phyloP scores from a whole-genome alignment of 2,329 filamentous ascomycete species.

The Coniochaeta sp. region DNA sequence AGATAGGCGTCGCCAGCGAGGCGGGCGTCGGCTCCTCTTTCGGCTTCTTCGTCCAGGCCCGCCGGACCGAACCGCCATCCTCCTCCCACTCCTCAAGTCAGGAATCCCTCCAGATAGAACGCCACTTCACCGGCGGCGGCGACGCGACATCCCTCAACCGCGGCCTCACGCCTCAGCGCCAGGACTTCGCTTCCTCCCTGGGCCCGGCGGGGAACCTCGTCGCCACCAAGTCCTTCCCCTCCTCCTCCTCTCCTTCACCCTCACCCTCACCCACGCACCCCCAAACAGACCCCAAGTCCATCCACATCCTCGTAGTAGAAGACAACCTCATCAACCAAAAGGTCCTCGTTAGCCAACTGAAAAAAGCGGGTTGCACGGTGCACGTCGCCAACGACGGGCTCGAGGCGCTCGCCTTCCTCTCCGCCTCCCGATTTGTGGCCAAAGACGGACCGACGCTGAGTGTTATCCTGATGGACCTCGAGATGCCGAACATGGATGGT shows the following conservation, averaged over 20 bases:
- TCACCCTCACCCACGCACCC: background rate
- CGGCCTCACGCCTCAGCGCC: constrained; percentile 7
- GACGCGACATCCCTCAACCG: background rate
- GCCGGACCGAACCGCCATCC: constrained; percentile 31
- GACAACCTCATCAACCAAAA: constrained; percentile 65
- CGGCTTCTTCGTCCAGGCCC: constrained; percentile 54
- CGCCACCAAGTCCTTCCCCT: constrained; percentile 11
- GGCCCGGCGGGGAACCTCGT: constrained; percentile 14
- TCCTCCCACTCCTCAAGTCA: background rate
- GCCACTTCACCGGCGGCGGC: constrained; percentile 12
- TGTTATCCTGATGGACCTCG: constrained; percentile 37
- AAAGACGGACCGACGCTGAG: constrained; percentile 22
- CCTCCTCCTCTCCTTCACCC: no score
- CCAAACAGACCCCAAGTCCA: constrained; percentile 34
- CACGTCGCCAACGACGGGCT: constrained; percentile 57
- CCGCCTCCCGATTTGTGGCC: constrained; percentile 22
- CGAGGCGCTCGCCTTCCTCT: constrained; percentile 40
- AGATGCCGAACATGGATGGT: constrained; percentile 44
- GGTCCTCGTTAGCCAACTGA: constrained; percentile 57
- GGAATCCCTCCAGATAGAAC: constrained; percentile 10
- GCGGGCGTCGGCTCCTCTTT: constrained; percentile 54
- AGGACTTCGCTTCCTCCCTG: background rate
- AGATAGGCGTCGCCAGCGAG: constrained; percentile 55
- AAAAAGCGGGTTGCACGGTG: constrained; percentile 50
- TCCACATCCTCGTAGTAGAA: constrained; percentile 57